A percentile compares a stretch with the other conserved stretches of the same genome.
phyloP scores from a whole-genome alignment of 148 eudicot genomes.

The Pouteria glomerata region DNA sequence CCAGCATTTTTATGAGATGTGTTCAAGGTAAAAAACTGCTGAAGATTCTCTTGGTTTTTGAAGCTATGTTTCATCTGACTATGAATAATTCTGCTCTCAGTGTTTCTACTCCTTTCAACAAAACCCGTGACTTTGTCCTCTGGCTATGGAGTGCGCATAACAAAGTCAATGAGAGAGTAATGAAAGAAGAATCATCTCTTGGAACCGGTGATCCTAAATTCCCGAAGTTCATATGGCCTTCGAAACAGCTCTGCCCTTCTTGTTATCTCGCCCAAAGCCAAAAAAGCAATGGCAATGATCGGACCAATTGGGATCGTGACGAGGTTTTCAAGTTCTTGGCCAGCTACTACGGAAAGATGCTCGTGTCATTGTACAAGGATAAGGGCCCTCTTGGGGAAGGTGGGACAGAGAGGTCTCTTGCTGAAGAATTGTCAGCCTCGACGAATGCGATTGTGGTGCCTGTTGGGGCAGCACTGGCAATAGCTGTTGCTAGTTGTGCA shows the following conservation, averaged over 20 bases:
- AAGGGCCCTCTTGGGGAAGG: slow-evolving; percentile 28
- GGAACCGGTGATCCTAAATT: slow-evolving; percentile 73
- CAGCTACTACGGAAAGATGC: slow-evolving; percentile 65
- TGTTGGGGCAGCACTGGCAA: slow-evolving; percentile 83
- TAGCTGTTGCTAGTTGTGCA: slow-evolving; percentile 86
- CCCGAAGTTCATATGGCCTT: slow-evolving; percentile 87
- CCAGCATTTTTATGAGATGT: slow-evolving; percentile 84
- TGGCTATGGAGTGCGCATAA: slow-evolving; percentile 96
- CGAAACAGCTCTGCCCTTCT: slow-evolving; percentile 78
- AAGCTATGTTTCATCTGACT: slow-evolving; percentile 14
- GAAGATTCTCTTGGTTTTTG: slow-evolving; percentile 1
- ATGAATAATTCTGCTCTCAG: slow-evolving; percentile 30
- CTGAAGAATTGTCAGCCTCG: slow-evolving; percentile 46
- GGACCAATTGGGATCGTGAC: slow-evolving; percentile 54
- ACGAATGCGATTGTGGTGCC: slow-evolving; percentile 76
- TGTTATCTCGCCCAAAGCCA: slow-evolving; percentile 40
- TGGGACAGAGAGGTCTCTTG: slow-evolving; percentile 9
- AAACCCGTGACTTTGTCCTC: slow-evolving; percentile 66
- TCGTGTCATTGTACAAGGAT: slow-evolving; percentile 44
- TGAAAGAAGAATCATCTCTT: slow-evolving; percentile 60
- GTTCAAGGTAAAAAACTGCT: slow-evolving; percentile 61
- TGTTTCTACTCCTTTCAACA: slow-evolving; percentile 63
- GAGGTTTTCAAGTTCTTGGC: slow-evolving; percentile 75
- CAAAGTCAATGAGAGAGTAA: slow-evolving; percentile 70
- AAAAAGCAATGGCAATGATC: slow-evolving; percentile 17